Conservation (phyloP, 2,329 filamentous ascomycete genomes). For the Xylariaceae sp. region DNA sequence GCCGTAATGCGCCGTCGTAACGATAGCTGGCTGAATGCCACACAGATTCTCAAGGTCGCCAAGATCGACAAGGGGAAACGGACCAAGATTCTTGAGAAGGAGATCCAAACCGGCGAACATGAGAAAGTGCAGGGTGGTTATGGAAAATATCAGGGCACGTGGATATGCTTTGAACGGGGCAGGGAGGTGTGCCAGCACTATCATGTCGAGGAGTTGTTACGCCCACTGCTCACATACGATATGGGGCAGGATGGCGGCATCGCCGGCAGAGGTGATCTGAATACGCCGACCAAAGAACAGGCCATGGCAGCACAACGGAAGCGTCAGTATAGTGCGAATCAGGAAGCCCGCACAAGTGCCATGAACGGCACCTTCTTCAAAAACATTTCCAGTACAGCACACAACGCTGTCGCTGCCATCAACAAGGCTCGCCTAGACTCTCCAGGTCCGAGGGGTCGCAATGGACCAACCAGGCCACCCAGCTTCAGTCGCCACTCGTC, state of each 20-base stretch:
- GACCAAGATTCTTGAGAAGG: conserved; percentile 96
- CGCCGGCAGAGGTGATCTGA: conserved; percentile 71
- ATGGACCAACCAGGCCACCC: conserved; percentile 63
- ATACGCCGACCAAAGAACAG: conserved; percentile 97
- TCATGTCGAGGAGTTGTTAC: conserved; percentile 72
- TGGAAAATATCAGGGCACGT: conserved; percentile 98
- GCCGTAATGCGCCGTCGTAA: conserved; percentile 94
- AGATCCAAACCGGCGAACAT: conserved; percentile 92
- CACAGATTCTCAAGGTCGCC: conserved; percentile 95
- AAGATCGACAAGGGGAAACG: conserved; percentile 97
- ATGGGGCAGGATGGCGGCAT: conserved; percentile 72
- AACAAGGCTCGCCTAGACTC: conserved; percentile 95
- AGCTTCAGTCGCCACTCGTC: conserved; percentile 67
- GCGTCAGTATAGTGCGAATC: conserved; percentile 76
- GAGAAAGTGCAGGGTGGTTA: conserved; percentile 99
- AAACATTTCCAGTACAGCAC: conserved; percentile 91
- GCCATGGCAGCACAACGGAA: conserved; percentile 96
- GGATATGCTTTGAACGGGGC: conserved; percentile 92
- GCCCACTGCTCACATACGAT: conserved; percentile 75
- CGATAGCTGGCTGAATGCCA: conserved; percentile 97
- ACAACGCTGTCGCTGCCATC: conserved; percentile 90
- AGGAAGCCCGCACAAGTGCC: conserved; percentile 66
- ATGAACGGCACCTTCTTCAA: conserved; percentile 89
- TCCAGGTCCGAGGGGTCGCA: conserved; percentile 66
- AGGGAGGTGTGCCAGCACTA: conserved; percentile 85